phyloP scores from a whole-genome alignment of 768 basidiomycete species.

The Rhodotorula graminis region DNA sequence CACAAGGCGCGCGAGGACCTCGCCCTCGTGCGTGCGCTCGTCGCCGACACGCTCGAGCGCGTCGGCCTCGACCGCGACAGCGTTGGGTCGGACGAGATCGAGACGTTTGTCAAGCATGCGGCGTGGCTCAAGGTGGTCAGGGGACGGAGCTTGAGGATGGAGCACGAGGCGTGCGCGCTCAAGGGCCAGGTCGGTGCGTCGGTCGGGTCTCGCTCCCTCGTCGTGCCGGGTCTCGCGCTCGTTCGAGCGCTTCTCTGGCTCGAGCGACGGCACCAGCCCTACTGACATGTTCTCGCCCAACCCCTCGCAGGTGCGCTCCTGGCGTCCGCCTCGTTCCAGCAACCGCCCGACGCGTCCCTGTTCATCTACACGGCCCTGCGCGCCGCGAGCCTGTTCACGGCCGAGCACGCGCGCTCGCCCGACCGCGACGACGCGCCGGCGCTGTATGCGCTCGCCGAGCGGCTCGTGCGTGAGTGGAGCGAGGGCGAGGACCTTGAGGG shows the following conservation, averaged over 20 bases:
- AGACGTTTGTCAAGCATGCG: constrained; percentile 49
- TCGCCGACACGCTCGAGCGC: constrained; percentile 39
- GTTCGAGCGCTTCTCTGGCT: no score
- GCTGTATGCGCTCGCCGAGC: constrained; percentile 47
- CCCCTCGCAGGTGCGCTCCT: constrained; percentile 20
- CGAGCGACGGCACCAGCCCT: no score
- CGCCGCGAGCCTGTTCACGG: constrained; percentile 45
- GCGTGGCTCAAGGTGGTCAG: constrained; percentile 47
- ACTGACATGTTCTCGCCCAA: no score
- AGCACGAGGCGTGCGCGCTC: constrained; percentile 31
- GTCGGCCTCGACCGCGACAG: constrained; percentile 8
- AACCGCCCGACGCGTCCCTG: constrained; percentile 36
- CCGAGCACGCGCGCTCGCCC: constrained; percentile 44
- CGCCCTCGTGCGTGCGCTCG: constrained; percentile 36
- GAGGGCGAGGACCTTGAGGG: constrained; percentile 54
- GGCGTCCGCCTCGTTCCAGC: constrained; percentile 7
- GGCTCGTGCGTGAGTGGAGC: constrained; percentile 43
- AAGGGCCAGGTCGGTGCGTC: constrained; percentile 45
- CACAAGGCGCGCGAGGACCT: constrained; percentile 55
- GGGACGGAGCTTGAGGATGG: constrained; percentile 45
- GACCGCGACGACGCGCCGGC: constrained; percentile 50
- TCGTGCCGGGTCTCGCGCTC: no score
- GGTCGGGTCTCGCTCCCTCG: not conserved
- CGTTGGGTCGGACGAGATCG: constrained; percentile 46
- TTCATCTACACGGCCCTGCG: constrained; percentile 46